A percentile compares a stretch with the other conserved stretches of the same genome.
These are phyloP conservation scores for Bauhinia variegata DNA, from an alignment of 306 rosid species.

Conservation along the genomic window DNA sequence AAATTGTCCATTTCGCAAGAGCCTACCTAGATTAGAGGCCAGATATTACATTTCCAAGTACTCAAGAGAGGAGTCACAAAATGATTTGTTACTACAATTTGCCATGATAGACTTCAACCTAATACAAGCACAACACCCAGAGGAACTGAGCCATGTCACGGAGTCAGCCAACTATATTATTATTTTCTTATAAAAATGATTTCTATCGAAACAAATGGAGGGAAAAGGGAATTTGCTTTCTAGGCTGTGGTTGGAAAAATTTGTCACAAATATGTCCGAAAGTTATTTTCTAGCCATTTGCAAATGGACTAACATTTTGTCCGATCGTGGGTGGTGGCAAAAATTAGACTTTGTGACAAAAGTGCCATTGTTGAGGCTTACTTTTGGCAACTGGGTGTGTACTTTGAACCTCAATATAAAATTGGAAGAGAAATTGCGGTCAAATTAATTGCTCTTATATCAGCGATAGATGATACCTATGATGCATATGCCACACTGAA, in stretches of 20 bases:
- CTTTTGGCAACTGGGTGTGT: slow-evolving; percentile 26
- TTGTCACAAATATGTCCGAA: too few relatives aligned
- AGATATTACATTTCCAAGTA: neutral
- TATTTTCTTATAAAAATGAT: too few relatives aligned
- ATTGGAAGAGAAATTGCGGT: slow-evolving; percentile 17
- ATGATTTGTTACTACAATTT: neutral
- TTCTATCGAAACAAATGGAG: too few relatives aligned
- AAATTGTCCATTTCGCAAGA: neutral
- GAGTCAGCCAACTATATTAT: too few relatives aligned
- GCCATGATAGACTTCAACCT: too few relatives aligned
- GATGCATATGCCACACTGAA: slow-evolving; percentile 41
- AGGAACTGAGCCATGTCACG: too few relatives aligned
- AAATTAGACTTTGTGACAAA: slow-evolving; percentile 19
- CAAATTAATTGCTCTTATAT: slow-evolving; percentile 24
- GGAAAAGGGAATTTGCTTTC: too few relatives aligned
- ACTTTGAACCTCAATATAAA: slow-evolving; percentile 28
- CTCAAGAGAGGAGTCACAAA: neutral
- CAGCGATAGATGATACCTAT: slow-evolving; percentile 38
- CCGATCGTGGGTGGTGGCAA: slow-evolving; percentile 56
- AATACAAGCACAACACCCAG: too few relatives aligned
- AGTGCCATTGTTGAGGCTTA: slow-evolving; percentile 36
- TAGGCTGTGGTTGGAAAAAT: too few relatives aligned
- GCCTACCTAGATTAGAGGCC: slow-evolving; percentile 1
- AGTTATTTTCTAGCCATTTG: too few relatives aligned
- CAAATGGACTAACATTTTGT: too few relatives aligned